These are phyloP conservation scores for Ceratobasidium theobromae DNA, from an alignment of 1,284 basidiomycete species.

Conservation along the genomic window DNA sequence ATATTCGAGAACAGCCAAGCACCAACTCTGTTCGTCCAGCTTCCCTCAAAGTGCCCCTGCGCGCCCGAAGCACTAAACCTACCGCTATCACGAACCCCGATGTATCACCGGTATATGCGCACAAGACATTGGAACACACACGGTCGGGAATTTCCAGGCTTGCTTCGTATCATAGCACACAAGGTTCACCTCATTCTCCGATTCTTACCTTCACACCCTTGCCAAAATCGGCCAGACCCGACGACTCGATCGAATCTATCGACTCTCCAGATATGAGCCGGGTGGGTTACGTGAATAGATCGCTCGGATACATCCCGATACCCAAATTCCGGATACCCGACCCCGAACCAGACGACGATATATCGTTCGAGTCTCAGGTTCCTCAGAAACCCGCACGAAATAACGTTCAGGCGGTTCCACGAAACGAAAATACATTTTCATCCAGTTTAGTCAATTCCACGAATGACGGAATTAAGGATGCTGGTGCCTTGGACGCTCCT, in stretches of 20 bases:
- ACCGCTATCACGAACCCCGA: too few species aligned
- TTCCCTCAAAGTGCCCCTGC: too few species aligned
- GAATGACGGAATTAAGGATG: neutral
- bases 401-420: neutral
- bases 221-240: neutral
- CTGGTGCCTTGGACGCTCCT: neutral
- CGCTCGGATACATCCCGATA: neutral
- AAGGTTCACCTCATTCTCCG: slow-evolving; percentile 6
- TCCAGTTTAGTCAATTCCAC: neutral
- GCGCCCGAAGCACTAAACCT: too few species aligned
- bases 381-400: neutral
- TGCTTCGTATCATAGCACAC: neutral
- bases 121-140: too few species aligned
- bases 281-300: neutral
- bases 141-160: slow-evolving; percentile 11
- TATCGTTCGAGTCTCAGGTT: slow-evolving; percentile 20
- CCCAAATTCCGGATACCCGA: neutral
- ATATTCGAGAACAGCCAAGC: neutral
- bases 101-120: too few species aligned
- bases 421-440: neutral
- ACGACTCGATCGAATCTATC: slow-evolving; percentile 23
- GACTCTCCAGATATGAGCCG: slow-evolving; percentile 1
- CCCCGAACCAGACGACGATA: slow-evolving; percentile 18
- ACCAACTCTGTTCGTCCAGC: neutral
- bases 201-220: neutral